Conservation (phyloP, 257 asterid species). For the Rauvolfia tetraphylla region DNA sequence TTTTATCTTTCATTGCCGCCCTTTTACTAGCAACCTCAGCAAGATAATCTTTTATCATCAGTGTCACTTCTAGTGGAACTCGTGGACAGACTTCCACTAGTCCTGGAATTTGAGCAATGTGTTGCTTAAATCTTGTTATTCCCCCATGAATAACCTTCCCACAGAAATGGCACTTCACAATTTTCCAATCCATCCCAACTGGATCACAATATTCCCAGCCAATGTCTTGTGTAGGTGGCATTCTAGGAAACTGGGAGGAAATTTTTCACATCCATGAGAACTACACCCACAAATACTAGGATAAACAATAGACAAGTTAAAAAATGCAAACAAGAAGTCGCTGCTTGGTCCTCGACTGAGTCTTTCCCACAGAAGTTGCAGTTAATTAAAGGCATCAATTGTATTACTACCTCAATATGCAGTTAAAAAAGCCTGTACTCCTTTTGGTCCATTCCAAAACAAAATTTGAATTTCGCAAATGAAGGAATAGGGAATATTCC, state of each 20-base stretch:
- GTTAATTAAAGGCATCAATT: background rate
- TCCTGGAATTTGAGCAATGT: slow-evolving; percentile 16
- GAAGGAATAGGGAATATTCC: too few relatives aligned
- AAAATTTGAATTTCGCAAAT: too few relatives aligned
- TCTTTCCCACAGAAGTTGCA: too few relatives aligned
- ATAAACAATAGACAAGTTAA: too few relatives aligned
- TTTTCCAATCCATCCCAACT: slow-evolving; percentile 2
- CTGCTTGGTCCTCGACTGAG: too few relatives aligned
- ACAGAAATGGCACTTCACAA: slow-evolving; percentile 12
- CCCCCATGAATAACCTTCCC: slow-evolving; percentile 19
- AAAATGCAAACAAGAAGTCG: background rate
- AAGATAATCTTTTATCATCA: slow-evolving; percentile 11
- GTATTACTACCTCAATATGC: too few relatives aligned
- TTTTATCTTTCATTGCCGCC: background rate
- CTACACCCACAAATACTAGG: background rate
- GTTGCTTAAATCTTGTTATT: slow-evolving; percentile 14
- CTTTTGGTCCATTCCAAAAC: too few relatives aligned
- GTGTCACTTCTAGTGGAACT: slow-evolving; percentile 5
- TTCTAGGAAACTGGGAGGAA: background rate
- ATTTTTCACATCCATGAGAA: background rate
- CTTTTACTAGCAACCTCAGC: background rate
- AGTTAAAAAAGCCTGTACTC: background rate
- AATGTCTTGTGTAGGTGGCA: slow-evolving; percentile 16
- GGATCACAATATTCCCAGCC: slow-evolving; percentile 19
- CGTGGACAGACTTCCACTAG: slow-evolving; percentile 9